phyloP scores from a whole-genome alignment of 768 basidiomycete genomes.

The Amanita inopinata region DNA sequence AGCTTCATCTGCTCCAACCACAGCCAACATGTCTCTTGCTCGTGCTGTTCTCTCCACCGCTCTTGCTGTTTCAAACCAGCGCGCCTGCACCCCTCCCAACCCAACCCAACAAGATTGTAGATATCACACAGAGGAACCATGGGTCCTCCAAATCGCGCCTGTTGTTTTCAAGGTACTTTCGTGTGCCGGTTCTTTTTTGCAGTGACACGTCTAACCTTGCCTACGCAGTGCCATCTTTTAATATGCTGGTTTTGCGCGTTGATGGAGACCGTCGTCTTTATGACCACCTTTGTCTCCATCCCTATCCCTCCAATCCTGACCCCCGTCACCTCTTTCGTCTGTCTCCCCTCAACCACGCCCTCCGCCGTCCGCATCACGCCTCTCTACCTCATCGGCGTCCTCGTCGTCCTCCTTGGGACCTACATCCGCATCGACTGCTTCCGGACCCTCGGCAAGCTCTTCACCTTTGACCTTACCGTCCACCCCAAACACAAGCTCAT shows the following conservation, averaged over 20 bases:
- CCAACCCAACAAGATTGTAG: conserved; percentile 38
- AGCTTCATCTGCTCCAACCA: too few relatives aligned
- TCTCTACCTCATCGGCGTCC: conserved; percentile 34
- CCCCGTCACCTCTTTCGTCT: too few relatives aligned
- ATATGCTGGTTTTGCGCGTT: conserved; percentile 40
- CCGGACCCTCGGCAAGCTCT: conserved; percentile 40
- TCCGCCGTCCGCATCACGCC: conserved; percentile 27
- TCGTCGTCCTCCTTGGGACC: conserved; percentile 32
- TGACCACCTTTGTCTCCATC: conserved; percentile 23
- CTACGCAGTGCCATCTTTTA: conserved; percentile 31
- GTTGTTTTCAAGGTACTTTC: conserved; percentile 39
- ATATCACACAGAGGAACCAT: conserved; percentile 43
- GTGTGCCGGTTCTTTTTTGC: background rate
- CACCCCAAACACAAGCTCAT: conserved; percentile 42
- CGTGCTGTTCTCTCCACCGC: conserved; percentile 37
- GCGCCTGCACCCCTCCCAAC: conserved; percentile 48
- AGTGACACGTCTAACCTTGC: too few relatives aligned
- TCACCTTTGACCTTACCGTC: conserved; percentile 51
- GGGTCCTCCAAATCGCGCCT: conserved; percentile 46
- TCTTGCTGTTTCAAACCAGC: conserved; percentile 41
- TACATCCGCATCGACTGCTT: conserved; percentile 46
- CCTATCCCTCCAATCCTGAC: conserved; percentile 22
- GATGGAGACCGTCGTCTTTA: conserved; percentile 39
- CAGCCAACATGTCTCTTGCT: conserved; percentile 45
- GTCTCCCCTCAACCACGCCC: conserved; percentile 24